These are phyloP conservation scores for Malbranchea zuffiana DNA, from an alignment of 2,329 filamentous ascomycete species.

Conservation along the genomic window DNA sequence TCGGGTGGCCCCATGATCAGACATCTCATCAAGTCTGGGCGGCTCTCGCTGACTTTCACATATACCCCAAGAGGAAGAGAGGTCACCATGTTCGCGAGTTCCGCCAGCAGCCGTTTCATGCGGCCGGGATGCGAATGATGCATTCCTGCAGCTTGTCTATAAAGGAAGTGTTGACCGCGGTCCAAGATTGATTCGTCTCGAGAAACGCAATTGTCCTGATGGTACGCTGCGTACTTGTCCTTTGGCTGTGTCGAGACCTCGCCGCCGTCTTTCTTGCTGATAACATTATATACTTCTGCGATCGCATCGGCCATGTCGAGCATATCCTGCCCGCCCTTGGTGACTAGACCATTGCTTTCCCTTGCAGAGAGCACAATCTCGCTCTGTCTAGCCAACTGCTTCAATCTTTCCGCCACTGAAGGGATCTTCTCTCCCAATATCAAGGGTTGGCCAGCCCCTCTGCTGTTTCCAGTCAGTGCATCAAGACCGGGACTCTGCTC, in stretches of 20 bases:
- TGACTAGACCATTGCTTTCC: conserved; percentile 17
- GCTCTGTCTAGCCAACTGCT: conserved; percentile 24
- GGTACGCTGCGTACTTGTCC: conserved; percentile 23
- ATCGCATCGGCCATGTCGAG: conserved; percentile 28
- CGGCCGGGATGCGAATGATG: conserved; percentile 25
- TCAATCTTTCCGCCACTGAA: conserved; percentile 16
- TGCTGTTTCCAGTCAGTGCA: conserved; percentile 14
- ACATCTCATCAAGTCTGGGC: conserved; percentile 42
- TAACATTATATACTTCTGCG: conserved; percentile 20
- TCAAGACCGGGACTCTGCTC: conserved; percentile 28
- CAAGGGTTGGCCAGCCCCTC: neutral
- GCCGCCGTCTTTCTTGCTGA: conserved; percentile 10
- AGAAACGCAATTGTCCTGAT: conserved; percentile 26
- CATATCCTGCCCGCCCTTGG: conserved; percentile 20
- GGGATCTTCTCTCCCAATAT: conserved; percentile 12
- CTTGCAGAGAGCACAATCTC: conserved; percentile 22
- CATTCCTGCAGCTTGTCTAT: conserved; percentile 12
- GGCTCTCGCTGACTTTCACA: conserved; percentile 36
- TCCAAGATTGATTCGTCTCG: conserved; percentile 30
- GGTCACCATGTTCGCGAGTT: conserved; percentile 37
- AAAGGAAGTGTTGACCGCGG: conserved; percentile 18
- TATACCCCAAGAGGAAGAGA: conserved; percentile 44
- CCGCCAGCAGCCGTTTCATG: conserved; percentile 40
- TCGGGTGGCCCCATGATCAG: conserved; percentile 41
- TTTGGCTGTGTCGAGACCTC: conserved; percentile 4